Percentiles rank a stretch among this genome's conserved stretches.
Conservation (phyloP, 1,284 basidiomycete species). For the Leccinum insigne region DNA sequence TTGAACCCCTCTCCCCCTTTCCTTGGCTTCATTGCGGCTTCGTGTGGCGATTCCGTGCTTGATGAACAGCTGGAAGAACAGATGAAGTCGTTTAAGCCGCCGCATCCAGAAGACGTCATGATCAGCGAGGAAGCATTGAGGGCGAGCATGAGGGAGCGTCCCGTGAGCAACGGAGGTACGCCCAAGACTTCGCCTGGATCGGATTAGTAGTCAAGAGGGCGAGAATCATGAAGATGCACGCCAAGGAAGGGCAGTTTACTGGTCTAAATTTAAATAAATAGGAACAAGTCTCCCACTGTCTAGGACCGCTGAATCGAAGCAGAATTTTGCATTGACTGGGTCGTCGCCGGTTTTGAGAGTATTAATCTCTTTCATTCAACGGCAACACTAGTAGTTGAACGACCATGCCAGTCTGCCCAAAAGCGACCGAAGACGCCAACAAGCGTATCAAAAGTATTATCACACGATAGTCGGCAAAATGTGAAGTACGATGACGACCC, state of each 20-base stretch:
- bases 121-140: slow-evolving; percentile 45
- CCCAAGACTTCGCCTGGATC: slow-evolving; percentile 26
- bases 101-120: slow-evolving; percentile 53
- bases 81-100: slow-evolving; percentile 46
- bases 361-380: background rate
- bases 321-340: background rate
- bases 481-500: too few relatives aligned
- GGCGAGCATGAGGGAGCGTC: slow-evolving; percentile 32
- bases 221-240: slow-evolving; percentile 1
- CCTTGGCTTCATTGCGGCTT: slow-evolving; percentile 93
- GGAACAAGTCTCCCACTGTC: background rate
- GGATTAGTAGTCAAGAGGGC: slow-evolving; percentile 13
- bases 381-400: background rate
- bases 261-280: slow-evolving; percentile 4
- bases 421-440: too few relatives aligned
- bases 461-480: too few relatives aligned
- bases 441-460: too few relatives aligned
- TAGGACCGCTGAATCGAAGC: slow-evolving; percentile 5
- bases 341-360: background rate
- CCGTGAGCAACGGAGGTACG: slow-evolving; percentile 23
- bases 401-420: background rate
- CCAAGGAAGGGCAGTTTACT: background rate
- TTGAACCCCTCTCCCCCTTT: slow-evolving; percentile 98
- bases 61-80: slow-evolving; percentile 78
- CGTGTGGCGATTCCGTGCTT: slow-evolving; percentile 59